Evolutionary conservation across 2,329 filamentous ascomycete species (phyloP).

Genomic region (Lachnellula hyalina): DNA sequence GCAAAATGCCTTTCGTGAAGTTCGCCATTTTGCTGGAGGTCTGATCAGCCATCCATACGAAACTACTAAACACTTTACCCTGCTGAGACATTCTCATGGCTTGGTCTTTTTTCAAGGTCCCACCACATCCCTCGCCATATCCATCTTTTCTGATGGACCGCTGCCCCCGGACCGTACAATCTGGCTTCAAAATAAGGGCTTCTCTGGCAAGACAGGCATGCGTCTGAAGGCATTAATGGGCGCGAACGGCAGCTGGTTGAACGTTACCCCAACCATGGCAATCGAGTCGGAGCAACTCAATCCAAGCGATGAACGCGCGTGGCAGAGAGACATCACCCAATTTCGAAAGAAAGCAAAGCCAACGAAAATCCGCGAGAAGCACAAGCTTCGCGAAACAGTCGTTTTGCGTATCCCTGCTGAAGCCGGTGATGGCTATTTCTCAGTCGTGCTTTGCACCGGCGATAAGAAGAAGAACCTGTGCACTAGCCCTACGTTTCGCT

Average conservation of each 20-base stretch:
- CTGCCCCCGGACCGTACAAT: slow-evolving; percentile 54
- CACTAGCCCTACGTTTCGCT: slow-evolving; percentile 60
- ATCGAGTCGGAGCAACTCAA: slow-evolving; percentile 45
- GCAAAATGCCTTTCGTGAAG: slow-evolving; percentile 40
- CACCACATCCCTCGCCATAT: slow-evolving; percentile 57
- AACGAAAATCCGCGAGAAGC: slow-evolving; percentile 39
- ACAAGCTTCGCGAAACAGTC: slow-evolving; percentile 56
- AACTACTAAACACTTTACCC: slow-evolving; percentile 59
- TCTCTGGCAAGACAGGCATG: slow-evolving; percentile 64
- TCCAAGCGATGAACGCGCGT: slow-evolving; percentile 55
- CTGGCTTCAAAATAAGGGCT: slow-evolving; percentile 65
- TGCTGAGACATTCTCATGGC: slow-evolving; percentile 60
- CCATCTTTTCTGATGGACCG: slow-evolving; percentile 55
- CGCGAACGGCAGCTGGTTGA: slow-evolving; percentile 55
- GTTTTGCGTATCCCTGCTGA: slow-evolving; percentile 59
- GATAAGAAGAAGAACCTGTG: slow-evolving; percentile 55
- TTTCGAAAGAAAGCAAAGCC: slow-evolving; percentile 49
- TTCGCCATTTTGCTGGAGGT: slow-evolving; percentile 60
- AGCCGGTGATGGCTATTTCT: slow-evolving; percentile 62
- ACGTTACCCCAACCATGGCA: slow-evolving; percentile 56
- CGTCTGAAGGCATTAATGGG: slow-evolving; percentile 57
- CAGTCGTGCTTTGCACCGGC: slow-evolving; percentile 56
- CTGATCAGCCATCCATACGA: slow-evolving; percentile 58
- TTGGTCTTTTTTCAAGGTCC: slow-evolving; percentile 63
- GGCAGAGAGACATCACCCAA: slow-evolving; percentile 62